Evolutionary conservation across 371 early-diverging fungal species (phyloP).

Genomic region (Mucor plumbeus): DNA sequence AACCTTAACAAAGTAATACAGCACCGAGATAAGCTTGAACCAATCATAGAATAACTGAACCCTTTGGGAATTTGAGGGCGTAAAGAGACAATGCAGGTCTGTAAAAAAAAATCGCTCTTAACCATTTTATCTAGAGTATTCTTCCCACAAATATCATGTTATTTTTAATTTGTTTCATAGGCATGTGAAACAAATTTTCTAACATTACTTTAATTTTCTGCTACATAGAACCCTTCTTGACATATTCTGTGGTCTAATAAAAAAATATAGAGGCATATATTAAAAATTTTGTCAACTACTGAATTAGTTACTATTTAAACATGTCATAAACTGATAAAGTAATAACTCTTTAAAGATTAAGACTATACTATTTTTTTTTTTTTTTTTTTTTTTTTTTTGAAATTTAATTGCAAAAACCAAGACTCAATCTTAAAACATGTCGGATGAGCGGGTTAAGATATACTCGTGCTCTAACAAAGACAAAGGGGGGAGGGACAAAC

Average conservation of each 20-base stretch:
- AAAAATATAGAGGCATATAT: not conserved
- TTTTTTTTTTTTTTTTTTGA: no score
- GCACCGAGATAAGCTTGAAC: not conserved
- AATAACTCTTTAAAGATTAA: not conserved
- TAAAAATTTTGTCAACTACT: not conserved
- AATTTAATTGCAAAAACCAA: not conserved
- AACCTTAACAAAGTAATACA: not conserved
- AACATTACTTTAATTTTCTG: not conserved
- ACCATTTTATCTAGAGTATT: not conserved
- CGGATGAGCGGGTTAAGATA: not conserved
- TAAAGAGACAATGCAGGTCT: not conserved
- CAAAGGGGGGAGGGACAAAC: not conserved
- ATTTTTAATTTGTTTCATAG: not conserved
- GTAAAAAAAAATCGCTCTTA: not conserved
- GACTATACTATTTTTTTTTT: not conserved
- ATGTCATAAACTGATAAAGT: not conserved
- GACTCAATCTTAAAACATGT: not conserved
- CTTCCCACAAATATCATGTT: slow-evolving; percentile 3
- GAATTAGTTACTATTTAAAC: not conserved
- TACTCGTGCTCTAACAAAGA: not conserved
- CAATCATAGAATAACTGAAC: not conserved
- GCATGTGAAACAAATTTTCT: not conserved
- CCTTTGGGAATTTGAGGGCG: not conserved
- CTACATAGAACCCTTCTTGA: not conserved
- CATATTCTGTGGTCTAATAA: not conserved